Evolutionary conservation across 1,284 basidiomycete genomes (phyloP), one percentile per base, ranked within the genome.

Genomic region (Leccinum subrobustum): DNA sequence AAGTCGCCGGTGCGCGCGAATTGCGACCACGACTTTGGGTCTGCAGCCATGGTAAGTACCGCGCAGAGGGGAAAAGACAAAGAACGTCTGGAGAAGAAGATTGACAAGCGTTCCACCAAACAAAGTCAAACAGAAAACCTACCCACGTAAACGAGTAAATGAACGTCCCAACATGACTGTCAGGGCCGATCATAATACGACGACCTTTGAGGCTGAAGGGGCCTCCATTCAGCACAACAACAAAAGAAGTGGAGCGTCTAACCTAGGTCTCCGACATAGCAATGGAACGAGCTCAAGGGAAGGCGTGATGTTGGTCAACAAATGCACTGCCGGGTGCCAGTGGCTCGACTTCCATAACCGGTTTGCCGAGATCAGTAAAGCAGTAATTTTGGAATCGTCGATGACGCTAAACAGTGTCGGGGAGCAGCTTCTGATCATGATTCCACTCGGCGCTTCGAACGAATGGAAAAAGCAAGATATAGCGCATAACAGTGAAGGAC

Each of bases 401-500:
- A 72, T 68, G 52, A 35, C 33, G 12, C 62, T 73, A 35, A 77
- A 74, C 0, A 80, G 66, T 12, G 59, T 62, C 2, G 87, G 75
- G 52, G 83, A 74, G 70, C 76, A 69, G 58, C 83, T 81, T 54
- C 88, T 82, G 58, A 87, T 78, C 63, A 78, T 78, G 73, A 91
- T 91, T 37, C 88, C 88, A 4, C 87, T 82, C 60, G 91, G 88
- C 33, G 87, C 76, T 68, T 91, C 88, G 67, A 90, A 92, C 0
- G 85, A 85, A 64, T 87, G 82, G 31, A 31, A 31, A 31, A 31
- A 31, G 31, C 31, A 31, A 56, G 83, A 79, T 39, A 39, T 39
- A 67, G 91, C 86, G 58, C 86, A 83, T 20, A 81, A 75, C 27
- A 88, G 84, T 25, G 87, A 84, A 60, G 88, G 87, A 16, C 90